Base-by-base conservation (phyloP, 2,329 filamentous ascomycete species). In the Botrytis pseudocinerea region DNA sequence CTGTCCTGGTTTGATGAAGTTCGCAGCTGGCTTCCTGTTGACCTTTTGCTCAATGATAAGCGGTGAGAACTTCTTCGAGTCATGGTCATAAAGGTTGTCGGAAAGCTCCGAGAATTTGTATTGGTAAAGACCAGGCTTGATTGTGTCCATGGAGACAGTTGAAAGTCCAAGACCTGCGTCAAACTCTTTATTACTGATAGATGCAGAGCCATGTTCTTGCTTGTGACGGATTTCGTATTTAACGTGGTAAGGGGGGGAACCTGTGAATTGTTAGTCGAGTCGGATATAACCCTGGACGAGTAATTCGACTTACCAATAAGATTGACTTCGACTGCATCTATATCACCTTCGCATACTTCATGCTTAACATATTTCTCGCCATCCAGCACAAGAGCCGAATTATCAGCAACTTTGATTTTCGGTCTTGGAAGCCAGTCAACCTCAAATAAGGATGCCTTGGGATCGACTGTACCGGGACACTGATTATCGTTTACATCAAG, bases 291-390 rank as follows among this genome's bases (percentile, higher is more conserved):
- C 38, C 25, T 20, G 40, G 5, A 7, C 12, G 32, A 42, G 35
- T 62, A 9, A 48, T 32, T 68, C 57, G 60, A 80, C 86, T 83
- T 88, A 89, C 94, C 95, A 80, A 88, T 88, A 75, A 99, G 87
- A 61, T 88, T 87, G 70, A 99, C 85, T 79, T 98, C 94, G 72
- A 98, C 90, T 5, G 91, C 90, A 81, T 98, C 95, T 79, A 97
- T 92, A 75, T 98, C 95, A 44, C 95, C 95, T 83, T 99, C 95
- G 80, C 96, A 99, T 44, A 99, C 91, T 74, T 95, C 91, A 60
- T 90, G 88, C 82, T 97, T 97, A 77, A 90, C 81, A 80, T 91
- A 92, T 48, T 86, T 85, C 42, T 85, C 84, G 14, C 84, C 85
- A 25, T 85, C 84, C 51, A 86, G 82, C 18, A 84, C 84, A 64